Evolutionary conservation across 1,284 basidiomycete genomes (phyloP).

Genomic region (Naganishia liquefaciens): DNA sequence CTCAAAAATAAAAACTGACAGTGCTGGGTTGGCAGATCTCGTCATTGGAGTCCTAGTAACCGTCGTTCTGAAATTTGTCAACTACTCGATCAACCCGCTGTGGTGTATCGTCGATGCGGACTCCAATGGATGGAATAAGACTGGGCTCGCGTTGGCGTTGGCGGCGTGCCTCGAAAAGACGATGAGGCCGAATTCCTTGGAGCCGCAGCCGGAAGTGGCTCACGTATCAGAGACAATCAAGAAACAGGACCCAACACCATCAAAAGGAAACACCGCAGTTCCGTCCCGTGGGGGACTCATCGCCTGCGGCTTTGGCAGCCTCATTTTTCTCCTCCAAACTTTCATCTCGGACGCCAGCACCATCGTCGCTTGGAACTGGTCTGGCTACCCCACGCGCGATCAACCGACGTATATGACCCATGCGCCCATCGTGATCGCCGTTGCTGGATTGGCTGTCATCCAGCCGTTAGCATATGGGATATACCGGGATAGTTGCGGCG

Average conservation of each 20-base stretch:
- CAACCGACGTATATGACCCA: slow-evolving; percentile 71
- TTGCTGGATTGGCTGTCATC: slow-evolving; percentile 57
- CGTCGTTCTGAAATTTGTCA: slow-evolving; percentile 73
- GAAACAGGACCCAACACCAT: background rate
- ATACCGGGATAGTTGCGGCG: slow-evolving; percentile 56
- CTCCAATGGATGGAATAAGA: slow-evolving; percentile 70
- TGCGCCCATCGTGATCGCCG: slow-evolving; percentile 64
- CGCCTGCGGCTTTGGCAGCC: slow-evolving; percentile 65
- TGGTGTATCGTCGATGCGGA: slow-evolving; percentile 74
- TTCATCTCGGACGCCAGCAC: slow-evolving; percentile 78
- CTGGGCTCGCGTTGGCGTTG: slow-evolving; percentile 58
- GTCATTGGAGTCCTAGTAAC: slow-evolving; percentile 68
- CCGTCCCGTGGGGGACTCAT: slow-evolving; percentile 33
- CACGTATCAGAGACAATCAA: slow-evolving; percentile 32
- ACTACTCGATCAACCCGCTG: slow-evolving; percentile 80
- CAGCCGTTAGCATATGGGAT: slow-evolving; percentile 55
- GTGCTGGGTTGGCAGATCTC: slow-evolving; percentile 57
- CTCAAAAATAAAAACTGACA: background rate
- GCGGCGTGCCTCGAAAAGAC: slow-evolving; percentile 48
- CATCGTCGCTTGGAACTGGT: slow-evolving; percentile 87
- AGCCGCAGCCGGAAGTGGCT: slow-evolving; percentile 38
- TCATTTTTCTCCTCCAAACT: slow-evolving; percentile 76
- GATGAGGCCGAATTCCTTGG: slow-evolving; percentile 42
- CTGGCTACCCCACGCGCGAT: slow-evolving; percentile 75
- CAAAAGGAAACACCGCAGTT: slow-evolving; percentile 13